A percentile compares a stretch with the other conserved stretches of the same genome.
These are phyloP conservation scores for Lodderomyces metapsilosis DNA, from an alignment of 1,139 yeast species.

Conservation along the genomic window DNA sequence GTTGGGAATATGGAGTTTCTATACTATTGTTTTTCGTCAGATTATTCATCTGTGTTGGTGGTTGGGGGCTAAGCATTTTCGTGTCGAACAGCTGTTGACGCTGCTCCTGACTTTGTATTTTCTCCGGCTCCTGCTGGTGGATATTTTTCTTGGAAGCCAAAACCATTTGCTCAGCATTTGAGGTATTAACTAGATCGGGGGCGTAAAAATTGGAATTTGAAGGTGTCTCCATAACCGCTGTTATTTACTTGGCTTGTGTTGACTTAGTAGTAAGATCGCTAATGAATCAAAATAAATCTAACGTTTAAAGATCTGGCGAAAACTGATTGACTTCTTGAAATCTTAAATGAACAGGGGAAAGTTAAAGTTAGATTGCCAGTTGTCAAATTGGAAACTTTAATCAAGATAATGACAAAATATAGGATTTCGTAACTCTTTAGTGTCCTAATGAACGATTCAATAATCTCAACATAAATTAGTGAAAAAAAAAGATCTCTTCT, in stretches of 20 bases:
- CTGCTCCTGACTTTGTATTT: conserved; percentile 7
- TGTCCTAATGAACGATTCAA: too few species aligned
- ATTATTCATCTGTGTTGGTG: conserved; percentile 3
- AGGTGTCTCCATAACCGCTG: conserved; percentile 15
- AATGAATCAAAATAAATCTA: neutral
- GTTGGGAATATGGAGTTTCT: conserved; percentile 2
- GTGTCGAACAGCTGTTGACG: conserved; percentile 6
- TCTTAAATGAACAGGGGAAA: neutral
- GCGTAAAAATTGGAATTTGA: conserved; percentile 15
- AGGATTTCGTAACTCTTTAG: neutral
- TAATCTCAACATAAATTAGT: too few species aligned
- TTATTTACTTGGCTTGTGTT: conserved; percentile 10
- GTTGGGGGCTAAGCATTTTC: neutral
- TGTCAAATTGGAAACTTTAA: neutral
- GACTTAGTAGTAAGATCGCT: neutral
- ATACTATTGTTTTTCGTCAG: conserved; percentile 2
- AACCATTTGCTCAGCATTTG: conserved; percentile 14
- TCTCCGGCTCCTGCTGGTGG: conserved; percentile 7
- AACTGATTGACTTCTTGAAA: neutral
- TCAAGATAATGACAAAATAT: neutral
- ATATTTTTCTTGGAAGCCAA: conserved; percentile 1
- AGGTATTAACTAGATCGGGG: conserved; percentile 13
- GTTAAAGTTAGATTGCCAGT: too few species aligned
- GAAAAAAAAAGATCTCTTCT: neutral
- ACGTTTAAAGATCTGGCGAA: neutral